These are phyloP conservation scores for Huntiella omanensis DNA, from an alignment of 2,329 filamentous ascomycete genomes.

Conservation along the genomic window DNA sequence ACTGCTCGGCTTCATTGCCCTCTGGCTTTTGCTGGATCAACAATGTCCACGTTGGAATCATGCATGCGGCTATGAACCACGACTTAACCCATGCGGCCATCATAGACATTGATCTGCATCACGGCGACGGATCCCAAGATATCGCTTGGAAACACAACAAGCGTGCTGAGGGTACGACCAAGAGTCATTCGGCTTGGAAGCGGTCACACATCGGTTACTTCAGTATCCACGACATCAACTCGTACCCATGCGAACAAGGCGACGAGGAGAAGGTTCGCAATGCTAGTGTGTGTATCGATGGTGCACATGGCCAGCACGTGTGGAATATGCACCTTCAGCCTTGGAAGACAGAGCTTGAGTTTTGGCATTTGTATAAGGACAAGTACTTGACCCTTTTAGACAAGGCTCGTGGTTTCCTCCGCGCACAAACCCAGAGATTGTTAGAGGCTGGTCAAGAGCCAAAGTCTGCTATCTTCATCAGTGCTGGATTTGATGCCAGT, in stretches of 20 bases:
- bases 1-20: constrained; percentile 75
- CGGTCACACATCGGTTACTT: constrained; percentile 88
- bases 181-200: constrained; percentile 58
- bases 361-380: constrained; percentile 72
- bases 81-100: constrained; percentile 87
- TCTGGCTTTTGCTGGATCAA: constrained; percentile 98
- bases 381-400: constrained; percentile 61
- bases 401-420: constrained; percentile 65
- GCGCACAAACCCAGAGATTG: constrained; percentile 48
- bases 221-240: constrained; percentile 95
- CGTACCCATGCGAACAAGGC: constrained; percentile 88
- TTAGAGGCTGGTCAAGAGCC: constrained; percentile 40
- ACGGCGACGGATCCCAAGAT: constrained; percentile 86
- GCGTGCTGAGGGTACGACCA: constrained; percentile 52
- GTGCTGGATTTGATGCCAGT: constrained; percentile 90
- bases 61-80: constrained; percentile 68
- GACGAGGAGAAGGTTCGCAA: constrained; percentile 86
- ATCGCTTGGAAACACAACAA: constrained; percentile 85
- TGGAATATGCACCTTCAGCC: constrained; percentile 91
- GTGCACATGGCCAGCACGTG: constrained; percentile 79
- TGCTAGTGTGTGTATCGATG: constrained; percentile 84
- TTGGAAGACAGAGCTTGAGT: constrained; percentile 68
- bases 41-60: constrained; percentile 92
- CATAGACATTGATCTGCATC: constrained; percentile 79
- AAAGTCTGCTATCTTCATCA: constrained; percentile 81